Percentiles rank a stretch among this genome's conserved stretches.
Evolutionary conservation across 2,329 filamentous ascomycete species (phyloP).

Genomic region (Tolypocladium inflatum): DNA sequence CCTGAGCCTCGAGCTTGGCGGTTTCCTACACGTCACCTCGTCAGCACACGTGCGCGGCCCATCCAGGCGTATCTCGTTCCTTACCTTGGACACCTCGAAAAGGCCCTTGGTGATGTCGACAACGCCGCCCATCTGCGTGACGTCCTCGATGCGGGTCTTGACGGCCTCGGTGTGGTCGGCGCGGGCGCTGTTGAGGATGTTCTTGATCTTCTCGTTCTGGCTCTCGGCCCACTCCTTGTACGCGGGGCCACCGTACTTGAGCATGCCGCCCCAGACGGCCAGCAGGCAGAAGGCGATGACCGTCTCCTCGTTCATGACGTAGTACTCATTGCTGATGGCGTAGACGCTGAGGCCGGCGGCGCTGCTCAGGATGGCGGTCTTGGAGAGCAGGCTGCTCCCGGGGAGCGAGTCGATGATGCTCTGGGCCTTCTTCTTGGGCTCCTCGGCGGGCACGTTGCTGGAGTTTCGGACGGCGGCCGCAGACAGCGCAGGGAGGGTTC

Average conservation of each 20-base stretch:
- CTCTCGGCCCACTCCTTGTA: slow-evolving; percentile 88
- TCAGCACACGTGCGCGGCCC: not conserved
- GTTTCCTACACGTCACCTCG: slow-evolving; percentile 60
- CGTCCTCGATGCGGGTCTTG: slow-evolving; percentile 86
- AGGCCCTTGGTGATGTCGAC: slow-evolving; percentile 95
- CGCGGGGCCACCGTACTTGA: slow-evolving; percentile 85
- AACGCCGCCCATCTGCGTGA: slow-evolving; percentile 88
- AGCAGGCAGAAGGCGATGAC: slow-evolving; percentile 89
- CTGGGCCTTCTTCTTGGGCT: slow-evolving; percentile 94
- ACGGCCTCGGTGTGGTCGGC: slow-evolving; percentile 93
- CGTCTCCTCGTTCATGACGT: slow-evolving; percentile 98
- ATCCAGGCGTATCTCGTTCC: not conserved
- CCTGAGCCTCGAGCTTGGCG: slow-evolving; percentile 88
- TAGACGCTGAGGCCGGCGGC: slow-evolving; percentile 84
- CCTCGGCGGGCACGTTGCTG: slow-evolving; percentile 72
- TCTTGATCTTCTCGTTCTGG: slow-evolving; percentile 87
- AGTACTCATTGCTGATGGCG: slow-evolving; percentile 98
- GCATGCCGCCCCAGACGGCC: slow-evolving; percentile 84
- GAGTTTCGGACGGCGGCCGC: slow-evolving; percentile 59
- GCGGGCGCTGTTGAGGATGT: slow-evolving; percentile 88
- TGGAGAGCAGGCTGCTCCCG: slow-evolving; percentile 85
- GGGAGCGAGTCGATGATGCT: slow-evolving; percentile 90
- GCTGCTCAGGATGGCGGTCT: slow-evolving; percentile 94
- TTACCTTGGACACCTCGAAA: slow-evolving; percentile 96
- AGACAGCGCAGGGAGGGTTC: slow-evolving; percentile 64